Percentiles rank a stretch among this genome's conserved stretches.
phyloP scores from a whole-genome alignment of 108 stramenopile genomes.

The Skeletonema tropicum region DNA sequence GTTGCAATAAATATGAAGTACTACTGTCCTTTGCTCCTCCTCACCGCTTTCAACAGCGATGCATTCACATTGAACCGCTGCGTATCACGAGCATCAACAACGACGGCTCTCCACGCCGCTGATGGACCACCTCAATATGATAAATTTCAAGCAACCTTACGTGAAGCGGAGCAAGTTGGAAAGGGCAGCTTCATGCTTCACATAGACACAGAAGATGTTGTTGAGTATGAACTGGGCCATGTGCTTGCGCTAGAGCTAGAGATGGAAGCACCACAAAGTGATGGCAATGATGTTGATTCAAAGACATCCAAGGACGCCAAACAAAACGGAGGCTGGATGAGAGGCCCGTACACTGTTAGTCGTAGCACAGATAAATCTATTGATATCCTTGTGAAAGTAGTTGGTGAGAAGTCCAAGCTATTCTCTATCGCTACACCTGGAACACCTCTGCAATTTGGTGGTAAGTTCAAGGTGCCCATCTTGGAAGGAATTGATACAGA shows the following conservation, averaged over 20 bases:
- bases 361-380: conserved; percentile 17
- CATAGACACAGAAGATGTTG: conserved; percentile 34
- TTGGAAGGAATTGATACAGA: conserved; percentile 43
- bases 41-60: background rate
- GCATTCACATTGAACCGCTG: conserved; percentile 1
- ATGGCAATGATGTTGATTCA: background rate
- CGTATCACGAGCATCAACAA: background rate
- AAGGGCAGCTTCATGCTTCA: conserved; percentile 42
- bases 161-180: conserved; percentile 31
- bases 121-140: conserved; percentile 43
- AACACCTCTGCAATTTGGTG: conserved; percentile 51
- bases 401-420: conserved; percentile 45
- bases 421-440: conserved; percentile 31
- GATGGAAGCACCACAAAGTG: conserved; percentile 16
- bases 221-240: conserved; percentile 52
- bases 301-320: conserved; percentile 14
- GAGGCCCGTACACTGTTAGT: conserved; percentile 59
- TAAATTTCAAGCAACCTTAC: conserved; percentile 33
- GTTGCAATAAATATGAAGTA: too few species aligned
- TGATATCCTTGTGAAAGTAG: conserved; percentile 44
- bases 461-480: conserved; percentile 63
- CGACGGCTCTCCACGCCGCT: background rate
- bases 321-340: conserved; percentile 52
- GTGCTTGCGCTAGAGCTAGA: conserved; percentile 64
- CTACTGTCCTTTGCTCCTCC: too few species aligned